A percentile compares a stretch with the other conserved stretches of the same genome.
Conservation (phyloP, 1,284 basidiomycete genomes). For the Nidula niveotomentosa region DNA sequence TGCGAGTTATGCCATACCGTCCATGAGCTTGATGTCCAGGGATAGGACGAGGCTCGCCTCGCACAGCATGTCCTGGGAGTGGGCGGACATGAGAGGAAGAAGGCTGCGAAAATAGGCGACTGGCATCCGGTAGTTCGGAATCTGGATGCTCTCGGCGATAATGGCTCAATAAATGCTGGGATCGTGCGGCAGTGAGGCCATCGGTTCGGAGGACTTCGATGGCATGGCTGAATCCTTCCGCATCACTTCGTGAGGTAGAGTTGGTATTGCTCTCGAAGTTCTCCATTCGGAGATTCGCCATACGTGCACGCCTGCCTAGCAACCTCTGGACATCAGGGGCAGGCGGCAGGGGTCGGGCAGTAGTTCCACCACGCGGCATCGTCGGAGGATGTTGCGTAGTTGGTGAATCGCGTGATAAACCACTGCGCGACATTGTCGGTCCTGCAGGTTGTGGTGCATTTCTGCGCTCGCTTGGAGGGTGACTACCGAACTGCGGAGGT, state of each 20-base stretch:
- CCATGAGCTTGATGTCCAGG: background rate
- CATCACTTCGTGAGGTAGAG: slow-evolving; percentile 8
- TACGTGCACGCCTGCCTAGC: slow-evolving; percentile 7
- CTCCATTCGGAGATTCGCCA: slow-evolving; percentile 1
- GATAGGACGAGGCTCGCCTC: background rate
- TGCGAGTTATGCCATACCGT: background rate
- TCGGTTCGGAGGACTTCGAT: slow-evolving; percentile 24
- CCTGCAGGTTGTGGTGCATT: background rate
- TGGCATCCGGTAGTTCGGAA: no score
- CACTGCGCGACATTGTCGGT: background rate
- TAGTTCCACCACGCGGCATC: background rate
- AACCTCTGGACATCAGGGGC: background rate
- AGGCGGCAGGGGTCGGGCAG: background rate
- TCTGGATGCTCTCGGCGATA: background rate
- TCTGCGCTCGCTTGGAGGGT: background rate
- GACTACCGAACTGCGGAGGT: background rate
- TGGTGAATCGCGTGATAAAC: background rate
- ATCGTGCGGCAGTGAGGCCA: slow-evolving; percentile 14
- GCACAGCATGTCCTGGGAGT: background rate
- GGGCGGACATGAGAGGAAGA: background rate
- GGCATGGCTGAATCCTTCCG: slow-evolving; percentile 20
- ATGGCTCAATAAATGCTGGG: slow-evolving; percentile 9
- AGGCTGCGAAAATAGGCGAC: background rate
- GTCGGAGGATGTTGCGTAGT: background rate
- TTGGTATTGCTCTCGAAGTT: background rate